Percentiles rank a stretch among this genome's conserved stretches.
Evolutionary conservation across 495 filamentous ascomycete genomes (phyloP).

Genomic region (Saxophila tyrrhenica): DNA sequence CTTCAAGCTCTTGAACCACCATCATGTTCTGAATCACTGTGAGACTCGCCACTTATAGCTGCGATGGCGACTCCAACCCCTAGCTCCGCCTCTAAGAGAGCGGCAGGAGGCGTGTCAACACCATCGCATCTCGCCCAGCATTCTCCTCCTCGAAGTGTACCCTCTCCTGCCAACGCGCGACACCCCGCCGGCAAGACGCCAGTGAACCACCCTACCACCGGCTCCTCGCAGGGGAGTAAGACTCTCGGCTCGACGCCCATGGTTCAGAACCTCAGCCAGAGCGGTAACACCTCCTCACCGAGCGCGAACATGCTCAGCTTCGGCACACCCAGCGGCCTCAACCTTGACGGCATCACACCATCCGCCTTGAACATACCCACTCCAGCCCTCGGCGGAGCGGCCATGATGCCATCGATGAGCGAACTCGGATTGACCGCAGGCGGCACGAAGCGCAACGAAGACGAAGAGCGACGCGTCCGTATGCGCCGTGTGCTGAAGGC

Average conservation of each 20-base stretch:
- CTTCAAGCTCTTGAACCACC: background rate
- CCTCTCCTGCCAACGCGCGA: slow-evolving; percentile 20
- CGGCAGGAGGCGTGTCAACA: slow-evolving; percentile 16
- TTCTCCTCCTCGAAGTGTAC: slow-evolving; percentile 30
- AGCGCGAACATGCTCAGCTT: slow-evolving; percentile 12
- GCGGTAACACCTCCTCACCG: slow-evolving; percentile 10
- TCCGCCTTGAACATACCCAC: slow-evolving; percentile 21
- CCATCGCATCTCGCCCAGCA: slow-evolving; percentile 22
- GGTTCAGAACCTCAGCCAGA: slow-evolving; percentile 8
- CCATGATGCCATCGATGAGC: slow-evolving; percentile 23
- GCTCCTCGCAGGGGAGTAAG: slow-evolving; percentile 10
- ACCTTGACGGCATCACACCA: slow-evolving; percentile 25
- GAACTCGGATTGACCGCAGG: slow-evolving; percentile 14
- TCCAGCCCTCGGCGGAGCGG: slow-evolving; percentile 17
- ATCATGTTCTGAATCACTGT: no score
- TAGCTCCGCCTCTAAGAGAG: slow-evolving; percentile 9
- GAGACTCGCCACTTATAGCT: no score
- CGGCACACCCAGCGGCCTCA: slow-evolving; percentile 16
- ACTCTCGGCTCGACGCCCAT: slow-evolving; percentile 11
- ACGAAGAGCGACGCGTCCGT: slow-evolving; percentile 46
- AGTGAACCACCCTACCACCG: slow-evolving; percentile 14
- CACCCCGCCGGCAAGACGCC: slow-evolving; percentile 22
- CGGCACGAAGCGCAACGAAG: slow-evolving; percentile 28
- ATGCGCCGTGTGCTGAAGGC: slow-evolving; percentile 43
- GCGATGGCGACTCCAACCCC: slow-evolving; percentile 28